Base-by-base conservation (phyloP, 176 grass and related monocot genomes). In the Aegilops bicornis region DNA sequence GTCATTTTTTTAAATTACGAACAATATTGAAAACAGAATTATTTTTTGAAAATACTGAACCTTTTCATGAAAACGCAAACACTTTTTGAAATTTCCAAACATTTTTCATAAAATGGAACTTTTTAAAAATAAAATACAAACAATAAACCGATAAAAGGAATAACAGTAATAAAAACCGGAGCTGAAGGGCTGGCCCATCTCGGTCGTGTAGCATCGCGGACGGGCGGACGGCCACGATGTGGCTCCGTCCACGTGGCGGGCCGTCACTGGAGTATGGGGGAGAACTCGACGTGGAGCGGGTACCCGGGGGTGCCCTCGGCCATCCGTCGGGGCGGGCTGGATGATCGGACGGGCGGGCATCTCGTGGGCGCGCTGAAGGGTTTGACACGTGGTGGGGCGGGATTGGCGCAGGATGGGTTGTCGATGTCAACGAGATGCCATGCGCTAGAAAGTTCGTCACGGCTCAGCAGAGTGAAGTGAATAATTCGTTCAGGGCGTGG, bases 361-460 rank as follows among this genome's bases (percentile, higher is more conserved):
- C 85, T 73, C 62, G 59, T 74, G 43, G 0, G 3, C 4, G 22
- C 6, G 22, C 1, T 45, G 17, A 1, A 0, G 9, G 10, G 11
- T 0, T 0, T 22, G 10, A 11, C 73, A 89, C 91, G 86, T 92
- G 93, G 88, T 7, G 45, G 0, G 0, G 0, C 0, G 0, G 1
- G 5, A 0, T 17, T 7, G 45, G 0, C 0, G 0, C 0, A 0
- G 1, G 5, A 0, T 17, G 39, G 84, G 54, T 40, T 54, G 22
- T 86, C 83, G n/a, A 89, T 91, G 89, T 91, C 80, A 81, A 76
- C 29, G 72, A 17, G 6, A 8, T n/a, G 47, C 47, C 3, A 91
- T 47, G 58, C 48, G 80, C 93, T 89, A 89, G 91, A 95, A 95
- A 61, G 73, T 93, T 92, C 88, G 73, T 10, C 52, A 64, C 13